phyloP scores from a whole-genome alignment of 1,284 basidiomycete species.

The Melampsora larici-populina region DNA sequence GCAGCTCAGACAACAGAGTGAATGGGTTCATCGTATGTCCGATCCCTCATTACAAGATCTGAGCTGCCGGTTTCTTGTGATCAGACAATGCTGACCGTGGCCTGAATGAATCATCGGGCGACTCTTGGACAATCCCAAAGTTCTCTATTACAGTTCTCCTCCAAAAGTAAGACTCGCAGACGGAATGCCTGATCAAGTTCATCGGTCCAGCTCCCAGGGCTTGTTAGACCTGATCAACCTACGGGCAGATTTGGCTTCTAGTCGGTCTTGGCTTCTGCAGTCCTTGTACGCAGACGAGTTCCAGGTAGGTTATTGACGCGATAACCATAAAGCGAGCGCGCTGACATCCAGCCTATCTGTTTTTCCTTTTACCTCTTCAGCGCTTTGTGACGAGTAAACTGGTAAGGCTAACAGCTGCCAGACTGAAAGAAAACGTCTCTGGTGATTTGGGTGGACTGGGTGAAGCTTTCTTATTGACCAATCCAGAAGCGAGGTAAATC shows the following conservation, averaged over 20 bases:
- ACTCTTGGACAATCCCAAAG: neutral
- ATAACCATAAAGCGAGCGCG: neutral
- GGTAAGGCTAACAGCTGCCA: neutral
- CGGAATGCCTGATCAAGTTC: neutral
- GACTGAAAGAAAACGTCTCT: neutral
- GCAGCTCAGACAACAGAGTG: neutral
- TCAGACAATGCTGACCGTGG: too few relatives aligned
- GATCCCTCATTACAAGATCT: neutral
- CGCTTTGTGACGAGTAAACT: neutral
- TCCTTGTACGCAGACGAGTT: constrained; percentile 8
- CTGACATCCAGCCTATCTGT: neutral
- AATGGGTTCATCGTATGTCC: neutral
- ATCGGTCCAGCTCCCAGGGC: neutral
- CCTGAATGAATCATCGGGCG: neutral
- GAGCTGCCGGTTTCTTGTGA: too few relatives aligned
- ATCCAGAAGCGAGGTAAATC: neutral
- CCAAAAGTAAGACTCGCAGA: neutral
- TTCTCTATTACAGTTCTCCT: neutral
- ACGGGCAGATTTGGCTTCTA: neutral
- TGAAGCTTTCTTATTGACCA: constrained; percentile 6
- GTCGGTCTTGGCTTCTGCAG: neutral
- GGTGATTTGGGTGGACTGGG: neutral
- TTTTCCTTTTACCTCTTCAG: neutral
- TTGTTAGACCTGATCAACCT: neutral
- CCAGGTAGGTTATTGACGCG: neutral